Conservation (phyloP, 1,139 yeast genomes). For the Suhomyces panamericanus region DNA sequence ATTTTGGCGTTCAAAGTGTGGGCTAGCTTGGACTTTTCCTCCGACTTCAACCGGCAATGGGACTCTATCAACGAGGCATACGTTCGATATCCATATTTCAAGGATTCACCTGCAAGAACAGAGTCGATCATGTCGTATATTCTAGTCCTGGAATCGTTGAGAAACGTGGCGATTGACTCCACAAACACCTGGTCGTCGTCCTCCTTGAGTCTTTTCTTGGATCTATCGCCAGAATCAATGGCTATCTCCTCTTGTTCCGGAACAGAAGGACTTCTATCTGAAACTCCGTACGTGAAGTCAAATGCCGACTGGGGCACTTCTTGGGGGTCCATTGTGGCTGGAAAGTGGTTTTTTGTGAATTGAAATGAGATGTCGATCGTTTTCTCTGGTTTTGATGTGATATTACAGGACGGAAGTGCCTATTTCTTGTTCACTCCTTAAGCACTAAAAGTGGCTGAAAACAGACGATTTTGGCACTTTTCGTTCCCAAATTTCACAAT, state of each 20-base stretch:
- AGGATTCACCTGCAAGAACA: constrained; percentile 21
- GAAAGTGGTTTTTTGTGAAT: too few relatives aligned
- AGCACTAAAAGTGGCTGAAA: too few relatives aligned
- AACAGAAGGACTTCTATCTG: not conserved
- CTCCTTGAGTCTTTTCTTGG: constrained; percentile 13
- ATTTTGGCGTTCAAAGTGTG: constrained; percentile 23
- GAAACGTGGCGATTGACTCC: constrained; percentile 8
- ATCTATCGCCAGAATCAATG: constrained; percentile 3
- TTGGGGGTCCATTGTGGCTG: not conserved
- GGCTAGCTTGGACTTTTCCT: constrained; percentile 34
- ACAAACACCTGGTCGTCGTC: constrained; percentile 7
- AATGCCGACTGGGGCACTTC: constrained; percentile 3
- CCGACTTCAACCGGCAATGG: constrained; percentile 34
- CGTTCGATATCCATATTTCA: constrained; percentile 27
- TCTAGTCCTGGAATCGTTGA: constrained; percentile 10
- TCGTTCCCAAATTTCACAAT: too few relatives aligned
- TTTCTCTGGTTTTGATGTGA: not conserved
- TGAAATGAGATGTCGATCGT: not conserved
- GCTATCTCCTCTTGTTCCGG: not conserved
- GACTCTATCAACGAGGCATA: constrained; percentile 34
- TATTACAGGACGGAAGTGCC: too few relatives aligned
- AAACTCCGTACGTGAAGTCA: not conserved
- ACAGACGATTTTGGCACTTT: too few relatives aligned
- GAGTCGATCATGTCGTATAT: constrained; percentile 19
- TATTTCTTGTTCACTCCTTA: too few relatives aligned